Base-by-base conservation (phyloP, 345 rosid genomes). In the Iberis pinnata region DNA sequence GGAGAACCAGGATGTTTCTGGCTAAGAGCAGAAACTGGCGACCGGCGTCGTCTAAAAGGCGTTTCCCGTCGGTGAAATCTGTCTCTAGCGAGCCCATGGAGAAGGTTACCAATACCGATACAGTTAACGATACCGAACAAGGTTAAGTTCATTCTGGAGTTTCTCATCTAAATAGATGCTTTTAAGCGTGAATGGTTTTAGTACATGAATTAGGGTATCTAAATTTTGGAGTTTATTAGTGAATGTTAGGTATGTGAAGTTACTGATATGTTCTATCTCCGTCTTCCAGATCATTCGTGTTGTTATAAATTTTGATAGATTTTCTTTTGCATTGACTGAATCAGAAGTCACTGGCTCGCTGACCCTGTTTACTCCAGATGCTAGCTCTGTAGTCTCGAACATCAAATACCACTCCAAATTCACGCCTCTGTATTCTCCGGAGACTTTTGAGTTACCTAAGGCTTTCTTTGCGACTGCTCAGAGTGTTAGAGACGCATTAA, bases 381-480 rank as follows among this genome's bases (percentile, higher is more conserved):
- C 86, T 45, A 65, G 80, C 29, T 78, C 89, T 4, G 60, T 85
- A 20, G 81, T 73, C 22, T 73, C 84, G 0, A 80, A 75, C 15
- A 85, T 85, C 56, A 80, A 78, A 63, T 78, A 82, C 74, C 89
- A 82, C 31, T 69, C 89, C 4, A 87, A 80, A 70, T 80, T 80
- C 71, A 80, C 84, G 24, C 95, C 95, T 8, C 44, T 66, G 40
- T 85, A 67, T 63, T 80, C 94, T 38, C 84, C 84, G 0, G 94
- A 78, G 42, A 61, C 64, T 27, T 80, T 85, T 64, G 86, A 82
- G 44, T 79, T 70, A 37, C 80, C 82, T 12, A 75, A 85, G 63
- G 83, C 86, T 48, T 85, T 60, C 74, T 76, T 73, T 64, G 86
- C 94, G 0, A 81, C 94, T 19, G 89, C 89, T 3, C 86, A 85